Evolutionary conservation across 2,329 filamentous ascomycete species (phyloP).

Genomic region (Cryphonectria nitschkei): DNA sequence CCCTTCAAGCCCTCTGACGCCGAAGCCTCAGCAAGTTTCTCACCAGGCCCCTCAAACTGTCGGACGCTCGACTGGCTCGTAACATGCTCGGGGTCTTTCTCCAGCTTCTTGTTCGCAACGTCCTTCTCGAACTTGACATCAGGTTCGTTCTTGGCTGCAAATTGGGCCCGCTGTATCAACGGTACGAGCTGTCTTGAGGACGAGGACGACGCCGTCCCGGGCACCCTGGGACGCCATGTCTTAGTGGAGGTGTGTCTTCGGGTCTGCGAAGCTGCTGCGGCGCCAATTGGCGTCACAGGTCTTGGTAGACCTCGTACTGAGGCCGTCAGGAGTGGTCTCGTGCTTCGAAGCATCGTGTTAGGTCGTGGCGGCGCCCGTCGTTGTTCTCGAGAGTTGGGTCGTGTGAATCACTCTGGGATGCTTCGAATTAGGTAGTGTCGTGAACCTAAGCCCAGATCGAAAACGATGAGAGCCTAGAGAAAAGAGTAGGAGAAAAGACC

Average conservation of each 20-base stretch:
- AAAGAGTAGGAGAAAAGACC: not conserved
- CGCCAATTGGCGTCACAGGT: conserved; percentile 27
- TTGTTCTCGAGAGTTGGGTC: not conserved
- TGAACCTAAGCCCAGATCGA: not conserved
- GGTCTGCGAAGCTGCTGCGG: conserved; percentile 14
- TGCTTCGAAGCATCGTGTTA: conserved; percentile 28
- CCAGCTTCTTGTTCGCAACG: conserved; percentile 58
- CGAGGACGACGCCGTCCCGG: not conserved
- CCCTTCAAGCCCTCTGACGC: conserved; percentile 44
- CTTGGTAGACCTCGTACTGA: conserved; percentile 17
- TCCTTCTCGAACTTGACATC: conserved; percentile 61
- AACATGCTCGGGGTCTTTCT: conserved; percentile 63
- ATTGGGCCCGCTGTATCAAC: conserved; percentile 31
- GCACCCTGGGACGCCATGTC: conserved; percentile 12
- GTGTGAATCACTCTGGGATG: not conserved
- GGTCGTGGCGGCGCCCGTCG: not conserved
- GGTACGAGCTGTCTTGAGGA: conserved; percentile 28
- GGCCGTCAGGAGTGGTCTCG: conserved; percentile 24
- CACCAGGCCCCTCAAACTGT: conserved; percentile 45
- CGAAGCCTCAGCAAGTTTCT: conserved; percentile 32
- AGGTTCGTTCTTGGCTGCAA: conserved; percentile 43
- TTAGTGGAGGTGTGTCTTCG: conserved; percentile 4
- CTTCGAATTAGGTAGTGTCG: not conserved
- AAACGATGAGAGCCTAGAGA: not conserved
- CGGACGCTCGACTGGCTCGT: conserved; percentile 60